Base-by-base conservation (phyloP, 768 basidiomycete genomes). In the Exsudoporus frostii region DNA sequence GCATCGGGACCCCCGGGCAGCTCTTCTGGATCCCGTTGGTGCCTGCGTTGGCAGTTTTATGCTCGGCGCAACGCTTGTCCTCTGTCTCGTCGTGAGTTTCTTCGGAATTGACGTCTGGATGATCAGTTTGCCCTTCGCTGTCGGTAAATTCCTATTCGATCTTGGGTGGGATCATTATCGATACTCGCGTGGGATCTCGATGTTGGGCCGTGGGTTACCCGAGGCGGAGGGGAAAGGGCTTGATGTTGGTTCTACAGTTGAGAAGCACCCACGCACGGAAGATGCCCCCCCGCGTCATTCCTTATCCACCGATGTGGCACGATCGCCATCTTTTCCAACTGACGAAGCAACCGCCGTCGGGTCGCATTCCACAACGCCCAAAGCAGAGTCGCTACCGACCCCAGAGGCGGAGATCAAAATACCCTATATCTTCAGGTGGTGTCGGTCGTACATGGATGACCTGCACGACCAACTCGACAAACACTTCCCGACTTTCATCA, bases 121-220 rank as follows among this genome's bases (percentile, higher is more conserved):
- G 71, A 88, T 96, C 43, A 88, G 83, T 4, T 77, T 92, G 11
- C 92, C 95, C 0, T 92, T 92, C 43, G 92, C 91, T 0, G 65
- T 77, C 0, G 66, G 81, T 48, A 93, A 92, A 70, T 76, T 94
- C 34, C 33, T 79, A 6, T 82, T 85, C 44, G 93, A 98, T 63
- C 39, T 80, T 25, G 64, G 65, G 40, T 80, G 82, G 81, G 83
- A 85, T 63, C 71, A 79, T 59, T 81, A 80, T 64, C 73, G 77
- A 20, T 73, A 65, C 56, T 56, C 56, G 0, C 69, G 62, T n/a
- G 47, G 60, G 14, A 67, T 67, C 7, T 53, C 51, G 4, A 62
- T 62, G 54, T n/a, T 58, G 25, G 59, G 54, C 1, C 56, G 54
- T 33, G 58, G 44, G n/a, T 20, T 11, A 2, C 17, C n/a, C 14